Conservation (phyloP, 2,329 filamentous ascomycete genomes). For the Nectriaceae sp. region DNA sequence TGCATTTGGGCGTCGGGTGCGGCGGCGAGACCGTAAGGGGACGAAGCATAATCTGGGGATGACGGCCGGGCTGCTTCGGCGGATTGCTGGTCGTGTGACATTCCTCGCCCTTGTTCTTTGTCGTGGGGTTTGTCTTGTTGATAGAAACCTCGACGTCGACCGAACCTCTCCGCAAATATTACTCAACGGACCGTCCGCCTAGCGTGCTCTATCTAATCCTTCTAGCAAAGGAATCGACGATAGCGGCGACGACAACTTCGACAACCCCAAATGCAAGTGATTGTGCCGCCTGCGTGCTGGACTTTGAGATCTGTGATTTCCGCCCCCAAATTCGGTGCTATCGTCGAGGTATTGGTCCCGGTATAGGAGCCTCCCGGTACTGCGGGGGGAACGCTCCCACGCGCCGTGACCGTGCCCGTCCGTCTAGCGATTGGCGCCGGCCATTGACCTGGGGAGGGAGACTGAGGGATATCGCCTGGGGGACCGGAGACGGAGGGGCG, state of each 20-base stretch:
- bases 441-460: constrained; percentile 51
- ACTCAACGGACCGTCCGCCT: not conserved
- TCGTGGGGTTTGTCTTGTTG: too few relatives aligned
- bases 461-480: constrained; percentile 15
- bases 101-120: constrained; percentile 26
- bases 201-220: not conserved
- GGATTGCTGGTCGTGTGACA: constrained; percentile 53
- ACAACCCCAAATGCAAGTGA: not conserved
- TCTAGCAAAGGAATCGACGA: not conserved
- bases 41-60: constrained; percentile 39
- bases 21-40: constrained; percentile 36
- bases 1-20: constrained; percentile 36
- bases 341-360: constrained; percentile 5
- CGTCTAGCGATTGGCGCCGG: constrained; percentile 56
- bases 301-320: not conserved
- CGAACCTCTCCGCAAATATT: not conserved
- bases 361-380: constrained; percentile 43
- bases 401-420: constrained; percentile 58
- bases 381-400: constrained; percentile 61
- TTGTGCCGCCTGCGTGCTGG: not conserved
- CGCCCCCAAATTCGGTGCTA: not conserved
- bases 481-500: constrained; percentile 1
- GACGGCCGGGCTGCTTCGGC: constrained; percentile 32
- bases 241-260: not conserved
- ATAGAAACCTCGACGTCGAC: constrained; percentile 3